A percentile compares a stretch with the other conserved stretches of the same genome.
Conservation (phyloP, 805 yeast species). For the Candida pini region DNA sequence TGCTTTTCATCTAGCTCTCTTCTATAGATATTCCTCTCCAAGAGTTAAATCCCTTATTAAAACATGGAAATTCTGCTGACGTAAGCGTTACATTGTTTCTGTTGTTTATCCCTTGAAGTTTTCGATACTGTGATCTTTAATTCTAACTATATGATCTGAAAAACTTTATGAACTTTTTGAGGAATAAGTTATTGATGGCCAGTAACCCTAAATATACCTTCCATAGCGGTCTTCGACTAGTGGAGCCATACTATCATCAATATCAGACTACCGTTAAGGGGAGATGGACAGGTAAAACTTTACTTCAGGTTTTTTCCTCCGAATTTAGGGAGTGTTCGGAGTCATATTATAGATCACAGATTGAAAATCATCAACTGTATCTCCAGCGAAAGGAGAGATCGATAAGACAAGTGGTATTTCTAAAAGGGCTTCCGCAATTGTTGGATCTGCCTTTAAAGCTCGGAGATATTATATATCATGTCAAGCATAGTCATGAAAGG, state of each 20-base stretch:
- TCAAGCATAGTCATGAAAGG: conserved; percentile 28
- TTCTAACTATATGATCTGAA: too few relatives aligned
- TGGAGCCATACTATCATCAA: conserved; percentile 36
- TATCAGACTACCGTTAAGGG: conserved; percentile 37
- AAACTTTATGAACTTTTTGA: too few relatives aligned
- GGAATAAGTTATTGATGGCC: too few relatives aligned
- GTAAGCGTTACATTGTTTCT: too few relatives aligned
- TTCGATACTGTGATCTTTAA: too few relatives aligned
- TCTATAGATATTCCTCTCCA: too few relatives aligned
- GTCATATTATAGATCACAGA: conserved; percentile 18
- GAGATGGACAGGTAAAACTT: conserved; percentile 36
- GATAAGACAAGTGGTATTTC: conserved; percentile 22
- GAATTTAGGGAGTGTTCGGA: conserved; percentile 33
- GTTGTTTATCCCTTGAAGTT: too few relatives aligned
- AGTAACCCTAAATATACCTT: conserved; percentile 21
- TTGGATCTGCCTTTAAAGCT: conserved; percentile 11
- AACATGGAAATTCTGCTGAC: too few relatives aligned
- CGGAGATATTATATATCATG: conserved; percentile 25
- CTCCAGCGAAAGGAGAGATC: conserved; percentile 13
- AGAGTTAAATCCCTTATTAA: too few relatives aligned
- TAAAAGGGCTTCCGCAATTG: conserved; percentile 23
- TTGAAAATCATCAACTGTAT: conserved; percentile 14
- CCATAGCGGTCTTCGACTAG: conserved; percentile 32
- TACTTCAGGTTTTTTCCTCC: conserved; percentile 32
- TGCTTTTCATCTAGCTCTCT: too few relatives aligned